Evolutionary conservation across 106 monocot genomes (phyloP).

Genomic region (Dactylorhiza incarnata): DNA sequence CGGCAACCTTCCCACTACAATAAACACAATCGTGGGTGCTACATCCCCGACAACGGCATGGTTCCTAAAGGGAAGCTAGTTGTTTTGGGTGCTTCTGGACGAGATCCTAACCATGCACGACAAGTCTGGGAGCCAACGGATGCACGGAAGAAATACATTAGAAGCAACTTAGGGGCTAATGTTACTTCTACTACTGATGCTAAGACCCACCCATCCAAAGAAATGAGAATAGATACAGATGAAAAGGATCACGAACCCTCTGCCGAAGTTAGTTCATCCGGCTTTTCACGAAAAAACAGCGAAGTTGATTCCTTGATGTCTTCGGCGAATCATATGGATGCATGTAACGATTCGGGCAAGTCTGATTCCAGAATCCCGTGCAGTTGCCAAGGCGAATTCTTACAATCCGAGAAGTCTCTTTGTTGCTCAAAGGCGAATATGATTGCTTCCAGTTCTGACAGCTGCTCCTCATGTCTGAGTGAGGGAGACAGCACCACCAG

Average conservation of each 20-base stretch:
- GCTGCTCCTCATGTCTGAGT: slow-evolving; percentile 61
- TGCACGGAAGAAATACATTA: slow-evolving; percentile 34
- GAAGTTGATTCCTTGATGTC: slow-evolving; percentile 1
- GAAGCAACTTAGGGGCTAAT: slow-evolving; percentile 21
- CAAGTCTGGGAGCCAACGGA: slow-evolving; percentile 69
- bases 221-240: slow-evolving; percentile 9
- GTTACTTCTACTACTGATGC: slow-evolving; percentile 3
- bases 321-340: slow-evolving; percentile 5
- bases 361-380: neutral
- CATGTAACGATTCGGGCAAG: slow-evolving; percentile 3
- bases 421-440: slow-evolving; percentile 17
- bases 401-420: neutral
- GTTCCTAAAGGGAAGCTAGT: slow-evolving; percentile 31
- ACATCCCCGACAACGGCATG: slow-evolving; percentile 15
- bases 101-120: slow-evolving; percentile 24
- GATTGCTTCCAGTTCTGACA: slow-evolving; percentile 55
- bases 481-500: slow-evolving; percentile 52
- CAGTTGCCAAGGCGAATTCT: slow-evolving; percentile 11
- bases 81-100: slow-evolving; percentile 2
- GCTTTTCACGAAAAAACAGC: slow-evolving; percentile 1
- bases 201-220: slow-evolving; percentile 9
- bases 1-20: slow-evolving; percentile 14
- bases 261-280: slow-evolving; percentile 5
- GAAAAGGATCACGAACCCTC: slow-evolving; percentile 6
- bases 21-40: slow-evolving; percentile 21